Evolutionary conservation across 495 filamentous ascomycete genomes (phyloP).

Genomic region (Podospora pseudocomata): DNA sequence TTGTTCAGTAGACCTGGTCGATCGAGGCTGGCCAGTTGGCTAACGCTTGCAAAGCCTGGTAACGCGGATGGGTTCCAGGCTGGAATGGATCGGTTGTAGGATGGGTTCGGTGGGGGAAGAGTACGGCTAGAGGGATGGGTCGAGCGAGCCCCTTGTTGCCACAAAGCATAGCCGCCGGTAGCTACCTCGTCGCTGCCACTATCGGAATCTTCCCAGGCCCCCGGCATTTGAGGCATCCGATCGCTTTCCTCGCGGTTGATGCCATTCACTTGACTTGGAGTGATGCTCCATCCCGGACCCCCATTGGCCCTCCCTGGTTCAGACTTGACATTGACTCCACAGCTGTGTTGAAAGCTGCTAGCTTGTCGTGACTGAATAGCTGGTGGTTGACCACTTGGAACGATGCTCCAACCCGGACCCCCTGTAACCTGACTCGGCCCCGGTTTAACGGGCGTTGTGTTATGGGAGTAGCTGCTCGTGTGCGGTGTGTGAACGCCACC

Average conservation of each 20-base stretch:
- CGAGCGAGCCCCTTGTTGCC: neutral
- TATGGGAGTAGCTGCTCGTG: neutral
- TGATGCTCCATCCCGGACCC: neutral
- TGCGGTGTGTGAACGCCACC: neutral
- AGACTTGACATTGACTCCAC: neutral
- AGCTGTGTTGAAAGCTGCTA: neutral
- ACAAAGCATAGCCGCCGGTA: conserved; percentile 1
- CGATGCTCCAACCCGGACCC: neutral
- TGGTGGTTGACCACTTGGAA: neutral
- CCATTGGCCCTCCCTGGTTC: neutral
- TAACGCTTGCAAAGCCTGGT: neutral
- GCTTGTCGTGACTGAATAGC: neutral
- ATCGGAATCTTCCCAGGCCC: conserved; percentile 16
- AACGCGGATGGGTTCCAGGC: neutral
- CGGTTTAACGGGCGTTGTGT: neutral
- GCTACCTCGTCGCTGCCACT: conserved; percentile 6
- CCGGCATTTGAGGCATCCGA: conserved; percentile 10
- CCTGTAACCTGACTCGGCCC: neutral
- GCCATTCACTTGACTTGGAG: neutral
- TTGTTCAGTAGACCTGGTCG: conserved; percentile 3
- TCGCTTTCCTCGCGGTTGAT: neutral
- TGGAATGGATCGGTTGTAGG: neutral
- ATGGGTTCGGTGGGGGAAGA: neutral
- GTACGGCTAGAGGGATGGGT: neutral
- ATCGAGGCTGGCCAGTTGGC: neutral